A percentile compares a stretch with the other conserved stretches of the same genome.
Conservation (phyloP, 495 filamentous ascomycete genomes). For the Penicillium canariense region DNA sequence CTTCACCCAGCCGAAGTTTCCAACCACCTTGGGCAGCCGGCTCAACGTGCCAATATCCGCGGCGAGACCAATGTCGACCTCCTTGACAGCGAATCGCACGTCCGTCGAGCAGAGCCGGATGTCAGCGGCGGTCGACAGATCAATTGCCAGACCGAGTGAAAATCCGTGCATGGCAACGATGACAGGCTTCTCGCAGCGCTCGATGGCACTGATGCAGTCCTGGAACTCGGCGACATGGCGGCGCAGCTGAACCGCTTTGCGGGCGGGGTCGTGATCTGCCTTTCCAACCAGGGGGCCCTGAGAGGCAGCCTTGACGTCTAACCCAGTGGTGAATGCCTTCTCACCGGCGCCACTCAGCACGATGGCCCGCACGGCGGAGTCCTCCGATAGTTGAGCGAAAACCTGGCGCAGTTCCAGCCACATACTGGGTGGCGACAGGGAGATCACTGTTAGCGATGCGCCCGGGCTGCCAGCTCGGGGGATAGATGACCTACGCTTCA, state of each 20-base stretch:
- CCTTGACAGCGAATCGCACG: conserved; percentile 76
- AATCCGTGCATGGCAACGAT: conserved; percentile 82
- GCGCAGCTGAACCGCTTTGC: conserved; percentile 62
- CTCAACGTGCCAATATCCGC: conserved; percentile 89
- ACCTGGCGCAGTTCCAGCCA: conserved; percentile 77
- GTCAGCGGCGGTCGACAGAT: conserved; percentile 75
- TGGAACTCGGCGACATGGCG: conserved; percentile 77
- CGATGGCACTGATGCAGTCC: conserved; percentile 68
- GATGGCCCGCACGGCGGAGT: conserved; percentile 71
- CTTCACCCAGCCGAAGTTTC: conserved; percentile 80
- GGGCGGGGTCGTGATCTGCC: conserved; percentile 53
- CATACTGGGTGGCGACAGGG: conserved; percentile 53
- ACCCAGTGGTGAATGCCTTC: conserved; percentile 75
- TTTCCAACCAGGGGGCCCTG: conserved; percentile 26
- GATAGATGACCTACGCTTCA: conserved; percentile 52
- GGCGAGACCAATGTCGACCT: conserved; percentile 92
- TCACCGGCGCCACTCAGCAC: conserved; percentile 81
- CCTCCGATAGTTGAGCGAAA: conserved; percentile 70
- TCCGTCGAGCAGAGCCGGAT: conserved; percentile 68
- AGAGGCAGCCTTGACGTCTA: conserved; percentile 73
- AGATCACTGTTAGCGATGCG: background rate
- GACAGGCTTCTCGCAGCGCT: conserved; percentile 90
- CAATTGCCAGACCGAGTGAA: conserved; percentile 78
- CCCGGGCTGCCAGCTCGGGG: background rate
- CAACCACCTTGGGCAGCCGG: conserved; percentile 81